phyloP scores from a whole-genome alignment of 192 early-diverging fungal species.

The Pilobolus umbonatus region DNA sequence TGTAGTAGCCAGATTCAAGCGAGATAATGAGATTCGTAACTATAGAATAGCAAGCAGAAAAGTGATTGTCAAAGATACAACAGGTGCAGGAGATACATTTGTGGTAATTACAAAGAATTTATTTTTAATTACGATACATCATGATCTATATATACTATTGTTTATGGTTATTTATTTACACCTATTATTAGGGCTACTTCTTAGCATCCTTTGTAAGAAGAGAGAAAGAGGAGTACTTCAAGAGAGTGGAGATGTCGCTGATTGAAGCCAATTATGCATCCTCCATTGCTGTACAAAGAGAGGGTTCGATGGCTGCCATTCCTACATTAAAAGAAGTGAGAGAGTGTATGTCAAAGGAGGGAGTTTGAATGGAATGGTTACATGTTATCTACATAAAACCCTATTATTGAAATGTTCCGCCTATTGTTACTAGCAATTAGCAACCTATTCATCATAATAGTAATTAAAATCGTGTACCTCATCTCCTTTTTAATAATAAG shows the following conservation, averaged over 20 bases:
- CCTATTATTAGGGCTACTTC: slow-evolving; percentile 60
- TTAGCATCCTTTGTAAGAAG: slow-evolving; percentile 46
- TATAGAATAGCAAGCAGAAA: slow-evolving; percentile 42
- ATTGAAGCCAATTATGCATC: slow-evolving; percentile 58
- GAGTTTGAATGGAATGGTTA: no score
- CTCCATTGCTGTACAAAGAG: slow-evolving; percentile 57
- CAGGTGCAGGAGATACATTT: slow-evolving; percentile 64
- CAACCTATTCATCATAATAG: no score
- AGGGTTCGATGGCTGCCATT: slow-evolving; percentile 65
- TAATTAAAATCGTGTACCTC: no score
- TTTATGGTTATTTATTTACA: slow-evolving; percentile 16
- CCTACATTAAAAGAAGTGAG: slow-evolving; percentile 46
- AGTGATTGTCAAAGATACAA: slow-evolving; percentile 49
- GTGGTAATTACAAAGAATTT: no score
- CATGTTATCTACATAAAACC: no score
- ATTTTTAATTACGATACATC: not conserved
- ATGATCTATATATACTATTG: not conserved
- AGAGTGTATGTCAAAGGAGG: slow-evolving; percentile 11
- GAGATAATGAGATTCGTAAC: slow-evolving; percentile 31
- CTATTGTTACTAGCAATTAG: no score
- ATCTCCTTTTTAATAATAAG: no score
- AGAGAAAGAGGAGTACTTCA: slow-evolving; percentile 29
- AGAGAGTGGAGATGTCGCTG: slow-evolving; percentile 42
- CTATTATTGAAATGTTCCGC: no score
- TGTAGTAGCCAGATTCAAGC: slow-evolving; percentile 42